Evolutionary conservation across 2,329 filamentous ascomycete species (phyloP), one percentile per base, ranked within the genome.

Genomic region (Teratosphaeria pseudoeucalypti): DNA sequence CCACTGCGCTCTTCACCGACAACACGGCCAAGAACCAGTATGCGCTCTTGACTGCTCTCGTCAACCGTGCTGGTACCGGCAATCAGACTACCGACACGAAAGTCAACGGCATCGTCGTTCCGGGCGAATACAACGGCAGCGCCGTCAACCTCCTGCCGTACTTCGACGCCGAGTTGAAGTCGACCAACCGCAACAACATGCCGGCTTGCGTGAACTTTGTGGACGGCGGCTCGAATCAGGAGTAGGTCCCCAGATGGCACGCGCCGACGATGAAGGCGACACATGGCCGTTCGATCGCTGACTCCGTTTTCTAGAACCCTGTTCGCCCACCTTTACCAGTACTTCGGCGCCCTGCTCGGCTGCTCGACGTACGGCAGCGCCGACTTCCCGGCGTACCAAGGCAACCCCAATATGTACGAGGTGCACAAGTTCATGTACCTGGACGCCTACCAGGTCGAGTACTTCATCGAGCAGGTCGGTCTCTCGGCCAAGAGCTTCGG

Each of bases 41-140:
- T 58, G 79, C 76, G 0, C 74, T 85, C 2, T 65, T 86, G 66
- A 82, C 79, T 1, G 73, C 82, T 1, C 70, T 86, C 3, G 82
- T 86, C 66, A 85, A 85, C 72, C 85, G 82, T 6, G 84, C 80
- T 23, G 81, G 85, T 62, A 83, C 85, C 64, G 83, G 84, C n/a
- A 70, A 70, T 63, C 84, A 83, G 68, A 82, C 80, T 7, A 57
- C 80, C 29, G 77, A 77, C 57, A 70, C 83, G 64, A 68, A 63
- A 2, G 82, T 85, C 3, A 76, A 80, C n/a, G 63, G 83, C 63
- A 85, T 86, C 66, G 76, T 85, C 27, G 77, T 78, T 16, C 66
- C 74, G 1, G 74, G 78, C n/a, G 75, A 66, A 11, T 78, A 76
- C 69, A 78, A 82, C 34, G 79, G 78, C 60, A 75, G 73, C 7